Base-by-base conservation (phyloP, 768 basidiomycete species). In the Terana coerulea region DNA sequence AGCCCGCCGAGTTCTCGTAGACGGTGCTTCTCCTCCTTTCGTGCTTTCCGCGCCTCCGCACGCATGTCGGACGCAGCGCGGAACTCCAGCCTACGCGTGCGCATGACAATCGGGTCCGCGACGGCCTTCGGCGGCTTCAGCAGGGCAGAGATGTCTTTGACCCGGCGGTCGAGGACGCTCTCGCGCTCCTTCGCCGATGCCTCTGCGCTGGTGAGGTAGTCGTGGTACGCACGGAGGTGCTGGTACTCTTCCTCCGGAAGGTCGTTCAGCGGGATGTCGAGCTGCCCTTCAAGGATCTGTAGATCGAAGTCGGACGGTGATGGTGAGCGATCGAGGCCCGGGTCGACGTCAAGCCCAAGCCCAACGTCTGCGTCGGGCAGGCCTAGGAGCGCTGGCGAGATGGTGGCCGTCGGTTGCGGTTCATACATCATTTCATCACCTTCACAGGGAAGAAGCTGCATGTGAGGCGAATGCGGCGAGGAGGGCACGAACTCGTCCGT, bases 1-100 rank as follows among this genome's bases (percentile, higher is more conserved):
- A 85, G 67, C 29, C 77, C 70, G 8, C 75, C 73, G 10, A 84
- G 66, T 68, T 86, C 84, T 54, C 75, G 73, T 21, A 73, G 72
- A 34, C 75, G 68, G 64, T 82, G 83, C 58, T 76, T 76, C 58
- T 79, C 77, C 44, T 70, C 67, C 63, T 78, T 80, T 55, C 76
- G 67, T 56, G 49, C 62, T 54, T 68, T 73, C 56, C 73, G 66
- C 47, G 74, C 75, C 58, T 76, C 78, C 53, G 67, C 68, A 29
- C 70, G 68, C 51, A 63, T 58, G 52, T 69, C 67, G 53, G 69
- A 67, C 60, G 69, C 67, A n/a, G 67, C 67, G 47, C 71, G 67
- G 44, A 64, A 54, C 57, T 66, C 64, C 49, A 59, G 59, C 49
- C 61, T 58, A 29, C 56, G 57, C 28, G 34, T 47, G 47, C 62